Evolutionary conservation across 176 grass and related monocot genomes (phyloP).

Genomic region (Leersia perrieri): DNA sequence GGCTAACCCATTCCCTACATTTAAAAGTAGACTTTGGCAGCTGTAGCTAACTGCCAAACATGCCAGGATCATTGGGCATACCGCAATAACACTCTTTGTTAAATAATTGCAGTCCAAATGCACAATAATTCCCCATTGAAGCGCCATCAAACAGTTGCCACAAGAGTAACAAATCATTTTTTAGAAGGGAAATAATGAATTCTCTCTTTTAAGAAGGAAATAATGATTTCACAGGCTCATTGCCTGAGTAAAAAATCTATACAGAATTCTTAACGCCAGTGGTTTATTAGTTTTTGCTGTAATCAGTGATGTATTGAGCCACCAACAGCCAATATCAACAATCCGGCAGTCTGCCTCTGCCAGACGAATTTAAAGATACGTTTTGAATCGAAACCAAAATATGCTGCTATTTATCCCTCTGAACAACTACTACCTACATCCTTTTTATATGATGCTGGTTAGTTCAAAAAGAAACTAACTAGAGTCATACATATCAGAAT

Average conservation of each 20-base stretch:
- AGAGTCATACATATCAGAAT: too few relatives aligned
- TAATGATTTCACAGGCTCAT: too few relatives aligned
- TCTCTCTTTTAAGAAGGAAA: too few relatives aligned
- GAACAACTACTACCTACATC: too few relatives aligned
- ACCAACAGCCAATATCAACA: neutral
- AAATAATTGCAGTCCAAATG: neutral
- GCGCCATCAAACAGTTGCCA: neutral
- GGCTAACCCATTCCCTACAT: neutral
- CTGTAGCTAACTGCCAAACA: slow-evolving; percentile 8
- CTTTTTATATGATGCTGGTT: too few relatives aligned
- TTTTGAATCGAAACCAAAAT: neutral
- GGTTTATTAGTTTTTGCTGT: neutral
- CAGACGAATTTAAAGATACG: neutral
- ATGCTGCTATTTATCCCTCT: neutral
- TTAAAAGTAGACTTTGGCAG: slow-evolving; percentile 2
- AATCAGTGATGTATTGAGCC: neutral
- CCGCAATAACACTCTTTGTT: neutral
- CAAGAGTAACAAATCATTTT: neutral
- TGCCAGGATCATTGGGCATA: neutral
- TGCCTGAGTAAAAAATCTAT: neutral
- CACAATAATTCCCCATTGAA: neutral
- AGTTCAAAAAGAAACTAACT: too few relatives aligned
- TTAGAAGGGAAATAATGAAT: too few relatives aligned
- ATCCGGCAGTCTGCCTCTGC: neutral
- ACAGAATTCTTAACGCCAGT: neutral